Percentiles rank a stretch among this genome's conserved stretches.
Conservation (phyloP, 768 basidiomycete genomes). For the Suillus brevipes region DNA sequence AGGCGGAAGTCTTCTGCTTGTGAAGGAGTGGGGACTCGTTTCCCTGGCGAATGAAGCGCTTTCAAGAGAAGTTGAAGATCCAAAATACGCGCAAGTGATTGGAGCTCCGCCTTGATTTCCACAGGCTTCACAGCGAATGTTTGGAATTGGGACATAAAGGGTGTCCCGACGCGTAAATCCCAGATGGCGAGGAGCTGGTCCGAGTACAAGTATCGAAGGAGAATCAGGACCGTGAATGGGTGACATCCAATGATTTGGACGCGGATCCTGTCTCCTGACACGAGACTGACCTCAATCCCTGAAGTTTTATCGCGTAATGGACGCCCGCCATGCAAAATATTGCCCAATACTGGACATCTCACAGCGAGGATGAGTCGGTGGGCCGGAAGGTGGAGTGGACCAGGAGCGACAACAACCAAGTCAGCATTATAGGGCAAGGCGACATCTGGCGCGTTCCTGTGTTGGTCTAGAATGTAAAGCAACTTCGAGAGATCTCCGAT, state of each 20-base stretch:
- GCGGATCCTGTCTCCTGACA: slow-evolving; percentile 7
- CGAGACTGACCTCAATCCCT: slow-evolving; percentile 32
- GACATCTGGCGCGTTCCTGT: slow-evolving; percentile 10
- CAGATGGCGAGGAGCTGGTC: slow-evolving; percentile 82
- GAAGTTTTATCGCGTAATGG: slow-evolving; percentile 29
- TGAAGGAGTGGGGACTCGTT: slow-evolving; percentile 49
- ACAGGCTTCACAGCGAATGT: slow-evolving; percentile 42
- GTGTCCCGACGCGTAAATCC: slow-evolving; percentile 66
- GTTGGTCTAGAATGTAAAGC: slow-evolving; percentile 10
- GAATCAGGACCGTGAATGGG: slow-evolving; percentile 66
- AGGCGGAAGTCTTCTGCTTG: slow-evolving; percentile 49
- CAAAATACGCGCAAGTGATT: slow-evolving; percentile 55
- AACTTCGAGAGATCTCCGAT: slow-evolving; percentile 32
- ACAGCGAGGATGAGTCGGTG: slow-evolving; percentile 69
- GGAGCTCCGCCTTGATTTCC: slow-evolving; percentile 65
- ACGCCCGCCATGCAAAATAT: slow-evolving; percentile 39
- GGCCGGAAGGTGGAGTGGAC: slow-evolving; percentile 50
- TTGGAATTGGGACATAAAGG: slow-evolving; percentile 42
- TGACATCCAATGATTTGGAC: slow-evolving; percentile 57
- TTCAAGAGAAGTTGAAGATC: slow-evolving; percentile 53
- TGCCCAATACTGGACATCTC: slow-evolving; percentile 49
- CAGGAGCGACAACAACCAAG: slow-evolving; percentile 48
- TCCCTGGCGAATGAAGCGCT: slow-evolving; percentile 62
- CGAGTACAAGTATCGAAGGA: slow-evolving; percentile 86
- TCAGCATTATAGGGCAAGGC: slow-evolving; percentile 59